These are phyloP conservation scores for Nematocida sp. DNA, from an alignment of 371 early-diverging fungal genomes.

Conservation along the genomic window DNA sequence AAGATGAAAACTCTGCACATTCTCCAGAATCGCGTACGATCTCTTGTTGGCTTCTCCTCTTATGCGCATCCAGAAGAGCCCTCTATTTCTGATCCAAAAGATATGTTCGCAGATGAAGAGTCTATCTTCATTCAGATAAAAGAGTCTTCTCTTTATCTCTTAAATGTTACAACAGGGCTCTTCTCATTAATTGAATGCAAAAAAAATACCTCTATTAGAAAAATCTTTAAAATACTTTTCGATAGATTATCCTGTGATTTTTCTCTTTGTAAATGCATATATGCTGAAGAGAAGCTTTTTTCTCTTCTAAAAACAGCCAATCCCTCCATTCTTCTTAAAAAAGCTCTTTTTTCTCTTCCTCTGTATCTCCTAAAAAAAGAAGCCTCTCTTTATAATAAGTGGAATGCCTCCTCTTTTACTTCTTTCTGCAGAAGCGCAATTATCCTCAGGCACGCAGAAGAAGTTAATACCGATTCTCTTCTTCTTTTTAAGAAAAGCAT, in stretches of 20 bases:
- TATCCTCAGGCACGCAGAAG: conserved; percentile 85
- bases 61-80: not conserved
- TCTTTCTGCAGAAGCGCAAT: conserved; percentile 90
- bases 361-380: not conserved
- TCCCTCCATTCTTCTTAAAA: conserved; percentile 70
- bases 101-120: conserved; percentile 5
- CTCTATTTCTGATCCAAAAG: not conserved
- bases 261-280: conserved; percentile 74
- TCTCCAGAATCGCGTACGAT: not conserved
- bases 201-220: not conserved
- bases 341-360: not conserved
- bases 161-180: conserved; percentile 26
- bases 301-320: conserved; percentile 13
- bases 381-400: conserved; percentile 75
- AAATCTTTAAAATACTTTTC: conserved; percentile 63
- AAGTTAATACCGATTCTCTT: conserved; percentile 87
- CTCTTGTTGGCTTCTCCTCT: not conserved
- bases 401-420: conserved; percentile 88
- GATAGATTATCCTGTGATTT: conserved; percentile 88
- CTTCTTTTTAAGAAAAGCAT: conserved; percentile 81
- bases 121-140: conserved; percentile 5
- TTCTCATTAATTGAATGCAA: not conserved
- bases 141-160: not conserved
- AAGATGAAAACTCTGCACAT: not conserved
- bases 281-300: conserved; percentile 87